Conservation (phyloP, 208 protist genomes). For the Leishmania amazonensis region DNA sequence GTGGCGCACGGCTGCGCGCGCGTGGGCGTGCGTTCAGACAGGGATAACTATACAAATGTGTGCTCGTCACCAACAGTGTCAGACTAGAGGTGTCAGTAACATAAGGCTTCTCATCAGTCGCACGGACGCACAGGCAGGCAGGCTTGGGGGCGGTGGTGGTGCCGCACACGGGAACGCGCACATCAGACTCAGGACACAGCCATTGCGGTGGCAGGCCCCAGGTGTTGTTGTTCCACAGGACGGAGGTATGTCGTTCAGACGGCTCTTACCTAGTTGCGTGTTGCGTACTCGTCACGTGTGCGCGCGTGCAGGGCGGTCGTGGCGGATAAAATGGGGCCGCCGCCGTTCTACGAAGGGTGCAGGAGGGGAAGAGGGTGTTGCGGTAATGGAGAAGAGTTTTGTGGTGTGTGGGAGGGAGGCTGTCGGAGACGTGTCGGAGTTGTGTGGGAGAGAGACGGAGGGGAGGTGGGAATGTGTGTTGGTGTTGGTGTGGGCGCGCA, state of each 20-base stretch:
- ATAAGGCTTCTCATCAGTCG: conserved; percentile 20
- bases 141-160: background rate
- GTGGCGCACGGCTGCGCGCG: background rate
- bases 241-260: conserved; percentile 32
- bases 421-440: background rate
- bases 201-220: conserved; percentile 30
- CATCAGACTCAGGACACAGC: conserved; percentile 18
- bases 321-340: background rate
- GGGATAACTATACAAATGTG: conserved; percentile 46
- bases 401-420: background rate
- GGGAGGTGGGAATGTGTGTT: background rate
- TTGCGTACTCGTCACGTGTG: conserved; percentile 27
- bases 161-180: background rate
- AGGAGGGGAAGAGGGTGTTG: background rate
- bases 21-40: conserved; percentile 19
- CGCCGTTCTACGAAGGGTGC: no score
- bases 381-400: no score
- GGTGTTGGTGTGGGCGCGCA: background rate
- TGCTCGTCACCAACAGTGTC: conserved; percentile 36
- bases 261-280: conserved; percentile 34
- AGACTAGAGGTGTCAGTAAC: conserved; percentile 44
- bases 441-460: background rate
- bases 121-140: conserved; percentile 7
- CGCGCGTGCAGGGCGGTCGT: conserved; percentile 1
- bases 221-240: conserved; percentile 23